phyloP scores from a whole-genome alignment of 192 early-diverging fungal species.

The Allomyces arbusculus region DNA sequence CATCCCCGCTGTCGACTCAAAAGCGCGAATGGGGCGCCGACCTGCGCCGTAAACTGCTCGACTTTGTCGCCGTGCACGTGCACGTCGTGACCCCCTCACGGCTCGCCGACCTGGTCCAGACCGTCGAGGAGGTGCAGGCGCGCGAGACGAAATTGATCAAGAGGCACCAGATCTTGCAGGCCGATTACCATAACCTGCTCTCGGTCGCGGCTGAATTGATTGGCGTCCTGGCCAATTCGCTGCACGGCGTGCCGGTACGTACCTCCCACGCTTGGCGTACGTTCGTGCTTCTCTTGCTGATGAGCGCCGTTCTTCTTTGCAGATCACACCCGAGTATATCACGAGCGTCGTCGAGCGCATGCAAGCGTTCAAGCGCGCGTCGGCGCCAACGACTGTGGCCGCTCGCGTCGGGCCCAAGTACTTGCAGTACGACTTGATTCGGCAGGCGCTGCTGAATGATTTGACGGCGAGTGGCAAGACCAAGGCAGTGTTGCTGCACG shows the following conservation, averaged over 20 bases:
- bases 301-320: neutral
- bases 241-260: constrained; percentile 23
- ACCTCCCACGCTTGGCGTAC: neutral
- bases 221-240: constrained; percentile 18
- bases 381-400: no score
- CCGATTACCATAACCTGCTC: constrained; percentile 30
- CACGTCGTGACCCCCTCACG: neutral
- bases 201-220: constrained; percentile 32
- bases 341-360: constrained; percentile 17
- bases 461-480: constrained; percentile 1
- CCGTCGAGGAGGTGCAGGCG: neutral
- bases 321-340: constrained; percentile 26
- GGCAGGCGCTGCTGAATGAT: constrained; percentile 7
- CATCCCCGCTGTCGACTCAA: neutral
- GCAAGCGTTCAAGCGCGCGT: constrained; percentile 11
- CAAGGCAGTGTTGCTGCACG: constrained; percentile 13
- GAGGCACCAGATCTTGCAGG: constrained; percentile 3
- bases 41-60: neutral
- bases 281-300: no score
- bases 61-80: neutral
- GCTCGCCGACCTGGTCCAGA: neutral
- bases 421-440: constrained; percentile 13
- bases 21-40: neutral
- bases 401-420: neutral
- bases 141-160: neutral